Conservation (phyloP, 306 rosid genomes). For the Vigna reflexopilosa region DNA sequence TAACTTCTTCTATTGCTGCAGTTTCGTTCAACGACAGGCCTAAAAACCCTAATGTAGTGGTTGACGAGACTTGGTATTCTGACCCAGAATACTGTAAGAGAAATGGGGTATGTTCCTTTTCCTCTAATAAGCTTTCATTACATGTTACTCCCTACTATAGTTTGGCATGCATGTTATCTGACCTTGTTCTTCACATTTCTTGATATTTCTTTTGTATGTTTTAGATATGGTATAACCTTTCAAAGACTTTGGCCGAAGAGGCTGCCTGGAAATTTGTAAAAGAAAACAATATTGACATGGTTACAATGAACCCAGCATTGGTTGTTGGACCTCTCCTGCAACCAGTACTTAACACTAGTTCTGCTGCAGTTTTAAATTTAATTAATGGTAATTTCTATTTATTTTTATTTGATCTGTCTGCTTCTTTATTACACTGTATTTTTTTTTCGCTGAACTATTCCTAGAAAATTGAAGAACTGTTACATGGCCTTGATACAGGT, state of each 20-base stretch:
- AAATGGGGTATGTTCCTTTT: constrained; percentile 31
- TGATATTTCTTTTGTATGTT: background rate
- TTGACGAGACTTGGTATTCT: constrained; percentile 54
- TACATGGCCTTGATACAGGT: constrained; percentile 51
- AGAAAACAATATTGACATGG: constrained; percentile 76
- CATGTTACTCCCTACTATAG: background rate
- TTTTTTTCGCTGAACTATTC: background rate
- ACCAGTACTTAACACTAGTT: constrained; percentile 64
- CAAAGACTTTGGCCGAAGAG: constrained; percentile 79
- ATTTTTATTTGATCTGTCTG: background rate
- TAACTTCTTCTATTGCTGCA: constrained; percentile 42
- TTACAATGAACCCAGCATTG: constrained; percentile 68
- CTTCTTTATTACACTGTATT: background rate
- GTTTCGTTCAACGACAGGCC: constrained; percentile 35
- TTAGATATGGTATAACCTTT: constrained; percentile 64
- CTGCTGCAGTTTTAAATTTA: constrained; percentile 48
- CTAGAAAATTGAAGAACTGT: background rate
- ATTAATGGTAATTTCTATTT: constrained; percentile 52
- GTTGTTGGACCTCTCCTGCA: constrained; percentile 77
- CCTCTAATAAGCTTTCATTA: too few species aligned
- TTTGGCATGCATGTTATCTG: background rate
- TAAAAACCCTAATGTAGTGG: constrained; percentile 37
- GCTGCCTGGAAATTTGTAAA: constrained; percentile 74
- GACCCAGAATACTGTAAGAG: constrained; percentile 26
- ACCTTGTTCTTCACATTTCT: constrained; percentile 18